Evolutionary conservation across 148 eudicot species (phyloP).

Genomic region (Gaultheria prostrata): DNA sequence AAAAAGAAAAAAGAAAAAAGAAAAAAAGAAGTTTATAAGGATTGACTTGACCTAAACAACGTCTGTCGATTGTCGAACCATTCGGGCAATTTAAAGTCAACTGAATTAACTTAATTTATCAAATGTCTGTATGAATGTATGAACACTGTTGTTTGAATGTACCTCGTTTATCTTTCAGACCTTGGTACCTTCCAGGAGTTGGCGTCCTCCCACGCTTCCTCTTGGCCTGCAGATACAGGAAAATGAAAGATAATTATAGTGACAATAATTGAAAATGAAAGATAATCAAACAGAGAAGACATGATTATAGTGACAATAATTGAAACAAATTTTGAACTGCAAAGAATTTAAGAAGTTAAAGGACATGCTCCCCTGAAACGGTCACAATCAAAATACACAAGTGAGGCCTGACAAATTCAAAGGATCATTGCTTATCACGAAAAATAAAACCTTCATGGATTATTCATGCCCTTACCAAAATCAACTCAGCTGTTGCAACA

Average conservation of each 20-base stretch:
- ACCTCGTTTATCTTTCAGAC: slow-evolving; percentile 46
- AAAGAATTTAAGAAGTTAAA: background rate
- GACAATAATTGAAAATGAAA: background rate
- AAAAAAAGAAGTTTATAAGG: no score
- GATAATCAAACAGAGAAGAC: slow-evolving; percentile 20
- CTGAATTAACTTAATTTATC: background rate
- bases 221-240: slow-evolving; percentile 47
- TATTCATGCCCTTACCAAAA: background rate
- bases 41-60: background rate
- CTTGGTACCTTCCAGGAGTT: slow-evolving; percentile 74
- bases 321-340: background rate
- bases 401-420: background rate
- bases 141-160: background rate
- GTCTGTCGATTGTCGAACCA: background rate
- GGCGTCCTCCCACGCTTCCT: slow-evolving; percentile 76
- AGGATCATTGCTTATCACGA: background rate
- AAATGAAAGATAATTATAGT: slow-evolving; percentile 14
- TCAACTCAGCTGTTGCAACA: slow-evolving; percentile 19
- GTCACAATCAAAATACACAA: background rate
- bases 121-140: background rate
- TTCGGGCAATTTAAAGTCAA: background rate
- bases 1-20: no score
- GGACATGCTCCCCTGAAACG: background rate
- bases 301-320: background rate
- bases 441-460: background rate